phyloP scores from a whole-genome alignment of 2,329 filamentous ascomycete species.

The Xylaria sp. region DNA sequence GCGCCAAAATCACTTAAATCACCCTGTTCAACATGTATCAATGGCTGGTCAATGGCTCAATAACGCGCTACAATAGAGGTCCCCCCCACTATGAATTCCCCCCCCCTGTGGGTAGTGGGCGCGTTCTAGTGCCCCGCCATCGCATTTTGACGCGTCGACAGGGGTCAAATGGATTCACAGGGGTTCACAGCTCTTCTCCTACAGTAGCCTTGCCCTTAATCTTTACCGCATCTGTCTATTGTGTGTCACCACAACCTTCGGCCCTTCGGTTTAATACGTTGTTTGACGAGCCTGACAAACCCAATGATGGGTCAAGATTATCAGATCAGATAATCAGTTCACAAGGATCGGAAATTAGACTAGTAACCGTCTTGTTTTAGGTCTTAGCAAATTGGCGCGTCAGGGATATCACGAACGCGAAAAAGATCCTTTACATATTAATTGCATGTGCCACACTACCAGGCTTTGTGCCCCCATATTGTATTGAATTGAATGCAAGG shows the following conservation, averaged over 20 bases:
- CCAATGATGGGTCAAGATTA: conserved; percentile 1
- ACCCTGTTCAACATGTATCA: conserved; percentile 16
- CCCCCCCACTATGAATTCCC: conserved; percentile 1
- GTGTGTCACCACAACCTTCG: conserved; percentile 22
- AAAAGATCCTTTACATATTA: neutral
- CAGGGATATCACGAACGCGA: neutral
- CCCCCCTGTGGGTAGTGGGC: conserved; percentile 17
- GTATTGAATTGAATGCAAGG: neutral
- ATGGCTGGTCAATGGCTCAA: neutral
- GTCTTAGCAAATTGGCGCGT: conserved; percentile 5
- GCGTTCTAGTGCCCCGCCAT: conserved; percentile 41
- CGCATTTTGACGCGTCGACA: conserved; percentile 41
- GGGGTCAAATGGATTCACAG: conserved; percentile 7
- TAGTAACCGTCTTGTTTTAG: neutral
- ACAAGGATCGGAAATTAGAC: neutral
- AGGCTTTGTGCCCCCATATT: neutral
- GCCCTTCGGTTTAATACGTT: conserved; percentile 19
- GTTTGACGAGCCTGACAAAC: neutral
- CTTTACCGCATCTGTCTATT: conserved; percentile 6
- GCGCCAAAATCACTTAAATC: conserved; percentile 32
- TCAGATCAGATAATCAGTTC: conserved; percentile 12
- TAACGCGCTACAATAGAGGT: conserved; percentile 36
- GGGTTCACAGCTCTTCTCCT: conserved; percentile 19
- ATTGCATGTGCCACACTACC: neutral
- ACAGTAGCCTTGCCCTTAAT: conserved; percentile 27